Evolutionary conservation across 2,329 filamentous ascomycete species (phyloP).

Genomic region (Microdochium nivale): DNA sequence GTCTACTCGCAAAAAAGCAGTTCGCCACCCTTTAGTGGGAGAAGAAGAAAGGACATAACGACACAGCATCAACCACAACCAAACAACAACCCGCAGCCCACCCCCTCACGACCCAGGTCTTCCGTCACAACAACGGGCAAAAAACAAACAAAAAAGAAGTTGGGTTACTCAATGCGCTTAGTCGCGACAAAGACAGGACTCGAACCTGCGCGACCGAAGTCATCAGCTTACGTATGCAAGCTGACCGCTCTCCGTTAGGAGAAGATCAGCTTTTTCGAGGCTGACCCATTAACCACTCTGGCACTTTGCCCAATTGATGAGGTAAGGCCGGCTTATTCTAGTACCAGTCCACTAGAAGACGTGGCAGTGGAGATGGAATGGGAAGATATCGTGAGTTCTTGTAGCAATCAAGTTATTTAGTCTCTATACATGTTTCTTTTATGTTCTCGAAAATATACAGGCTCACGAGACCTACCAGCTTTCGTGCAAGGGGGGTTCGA

Average conservation of each 20-base stretch:
- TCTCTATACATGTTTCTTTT: too few relatives aligned
- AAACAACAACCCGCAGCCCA: too few relatives aligned
- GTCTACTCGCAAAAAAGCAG: too few relatives aligned
- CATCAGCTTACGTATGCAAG: conserved; percentile 5
- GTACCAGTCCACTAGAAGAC: background rate
- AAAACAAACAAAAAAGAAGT: conserved; percentile 1
- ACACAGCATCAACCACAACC: too few relatives aligned
- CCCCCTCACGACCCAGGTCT: background rate
- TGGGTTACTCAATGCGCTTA: conserved; percentile 3
- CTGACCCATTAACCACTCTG: conserved; percentile 14
- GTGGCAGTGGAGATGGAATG: background rate
- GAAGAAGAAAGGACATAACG: too few relatives aligned
- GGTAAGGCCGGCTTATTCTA: background rate
- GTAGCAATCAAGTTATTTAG: too few relatives aligned
- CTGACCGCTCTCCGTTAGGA: background rate
- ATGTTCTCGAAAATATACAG: too few relatives aligned
- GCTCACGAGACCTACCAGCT: too few relatives aligned
- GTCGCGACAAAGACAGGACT: conserved; percentile 12
- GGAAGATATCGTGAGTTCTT: background rate
- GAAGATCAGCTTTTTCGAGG: conserved; percentile 8
- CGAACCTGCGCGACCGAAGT: conserved; percentile 13
- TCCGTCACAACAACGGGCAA: background rate
- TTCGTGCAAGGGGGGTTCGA: too few relatives aligned
- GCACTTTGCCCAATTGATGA: conserved; percentile 7
- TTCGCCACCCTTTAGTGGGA: too few relatives aligned